Evolutionary conservation across 495 filamentous ascomycete genomes (phyloP).

Genomic region (Annulohypoxylon maeteangense): DNA sequence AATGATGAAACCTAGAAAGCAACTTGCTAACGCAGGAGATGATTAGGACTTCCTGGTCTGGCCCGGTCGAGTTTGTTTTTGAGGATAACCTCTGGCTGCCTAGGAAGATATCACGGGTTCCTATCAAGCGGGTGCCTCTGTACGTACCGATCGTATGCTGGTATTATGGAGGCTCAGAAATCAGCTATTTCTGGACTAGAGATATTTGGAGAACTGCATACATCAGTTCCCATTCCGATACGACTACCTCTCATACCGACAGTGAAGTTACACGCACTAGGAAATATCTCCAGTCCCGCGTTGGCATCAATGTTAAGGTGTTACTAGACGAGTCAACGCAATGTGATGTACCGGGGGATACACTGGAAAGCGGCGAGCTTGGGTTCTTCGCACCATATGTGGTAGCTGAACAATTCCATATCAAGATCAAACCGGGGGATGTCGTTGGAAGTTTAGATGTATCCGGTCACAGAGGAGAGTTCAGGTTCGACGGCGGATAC

Average conservation of each 20-base stretch:
- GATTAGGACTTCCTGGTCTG: not conserved
- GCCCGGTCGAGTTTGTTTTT: conserved; percentile 3
- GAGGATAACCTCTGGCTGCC: conserved; percentile 14
- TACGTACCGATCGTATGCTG: conserved; percentile 10
- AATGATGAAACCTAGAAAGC: not conserved
- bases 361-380: not conserved
- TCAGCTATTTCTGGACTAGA: not conserved
- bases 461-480: not conserved
- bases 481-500: not conserved
- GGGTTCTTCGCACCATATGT: not conserved
- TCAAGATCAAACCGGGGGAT: not conserved
- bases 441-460: not conserved
- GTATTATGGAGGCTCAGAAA: conserved; percentile 1
- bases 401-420: not conserved
- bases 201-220: not conserved
- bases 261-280: not conserved
- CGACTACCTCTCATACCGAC: not conserved
- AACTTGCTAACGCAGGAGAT: not conserved
- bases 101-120: conserved; percentile 11
- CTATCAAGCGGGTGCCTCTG: not conserved
- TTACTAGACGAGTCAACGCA: not conserved
- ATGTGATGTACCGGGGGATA: not conserved
- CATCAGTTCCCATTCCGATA: not conserved
- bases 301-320: not conserved
- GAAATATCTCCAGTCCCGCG: not conserved